These are phyloP conservation scores for Acmispon strigosus DNA, from an alignment of 306 rosid species.

Conservation along the genomic window DNA sequence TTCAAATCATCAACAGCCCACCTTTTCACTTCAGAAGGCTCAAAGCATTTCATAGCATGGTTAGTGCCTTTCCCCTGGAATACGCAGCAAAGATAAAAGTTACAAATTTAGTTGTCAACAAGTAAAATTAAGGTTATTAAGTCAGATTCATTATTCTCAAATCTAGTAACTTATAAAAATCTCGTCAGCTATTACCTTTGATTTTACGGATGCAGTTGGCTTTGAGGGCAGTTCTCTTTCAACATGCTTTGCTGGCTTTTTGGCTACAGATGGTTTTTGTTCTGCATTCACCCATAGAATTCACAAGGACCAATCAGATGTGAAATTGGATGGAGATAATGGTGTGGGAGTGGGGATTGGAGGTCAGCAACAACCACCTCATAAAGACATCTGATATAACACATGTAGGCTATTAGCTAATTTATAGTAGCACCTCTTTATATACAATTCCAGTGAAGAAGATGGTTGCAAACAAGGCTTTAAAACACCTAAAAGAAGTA, in stretches of 20 bases:
- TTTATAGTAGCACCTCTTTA: not conserved
- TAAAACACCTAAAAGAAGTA: not conserved
- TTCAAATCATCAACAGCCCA: conserved; percentile 76
- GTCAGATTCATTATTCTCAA: not conserved
- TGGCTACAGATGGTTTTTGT: conserved; percentile 28
- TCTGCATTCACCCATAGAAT: conserved; percentile 32
- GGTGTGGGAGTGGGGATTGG: not conserved
- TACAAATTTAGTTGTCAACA: not conserved
- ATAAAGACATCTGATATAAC: not conserved
- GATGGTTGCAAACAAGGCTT: not conserved
- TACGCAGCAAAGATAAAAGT: conserved; percentile 12
- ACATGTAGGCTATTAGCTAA: not conserved
- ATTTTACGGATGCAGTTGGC: conserved; percentile 27
- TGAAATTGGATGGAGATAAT: not conserved
- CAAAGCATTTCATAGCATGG: conserved; percentile 35
- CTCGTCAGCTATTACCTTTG: conserved; percentile 39
- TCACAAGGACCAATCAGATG: conserved; percentile 4
- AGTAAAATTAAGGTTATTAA: not conserved
- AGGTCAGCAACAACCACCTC: not conserved
- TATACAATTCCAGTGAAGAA: not conserved
- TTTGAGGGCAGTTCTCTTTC: conserved; percentile 39
- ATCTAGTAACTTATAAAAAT: not conserved
- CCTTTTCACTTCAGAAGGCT: conserved; percentile 59
- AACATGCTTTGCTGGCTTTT: conserved; percentile 35
- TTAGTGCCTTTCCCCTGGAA: conserved; percentile 39